Percentiles rank a stretch among this genome's conserved stretches.
These are phyloP conservation scores for Inga laurina DNA, from an alignment of 306 rosid genomes.

Conservation along the genomic window DNA sequence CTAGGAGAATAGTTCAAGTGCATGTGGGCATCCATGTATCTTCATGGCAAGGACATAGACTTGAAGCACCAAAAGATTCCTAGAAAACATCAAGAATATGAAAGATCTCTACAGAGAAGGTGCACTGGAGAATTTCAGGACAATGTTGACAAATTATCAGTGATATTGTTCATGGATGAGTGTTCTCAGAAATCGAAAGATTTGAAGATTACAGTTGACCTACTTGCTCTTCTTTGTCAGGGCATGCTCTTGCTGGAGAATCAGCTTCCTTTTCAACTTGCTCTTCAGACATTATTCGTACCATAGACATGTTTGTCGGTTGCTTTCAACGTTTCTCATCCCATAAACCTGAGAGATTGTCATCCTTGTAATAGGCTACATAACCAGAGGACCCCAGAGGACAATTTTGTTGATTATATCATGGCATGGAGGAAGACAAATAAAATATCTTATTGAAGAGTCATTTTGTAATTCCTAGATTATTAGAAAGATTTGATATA, in stretches of 20 bases:
- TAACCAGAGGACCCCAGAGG: too few species aligned
- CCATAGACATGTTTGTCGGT: background rate
- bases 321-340: too few species aligned
- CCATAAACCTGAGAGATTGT: background rate
- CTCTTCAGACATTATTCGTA: accelerated
- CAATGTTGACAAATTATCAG: background rate
- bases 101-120: background rate
- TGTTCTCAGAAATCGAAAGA: background rate
- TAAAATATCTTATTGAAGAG: too few species aligned
- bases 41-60: background rate
- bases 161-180: constrained; percentile 7
- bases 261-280: constrained; percentile 11
- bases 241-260: constrained; percentile 31
- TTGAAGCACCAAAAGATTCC: background rate
- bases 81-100: background rate
- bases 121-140: background rate
- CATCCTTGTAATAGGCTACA: too few species aligned
- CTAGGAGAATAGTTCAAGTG: background rate
- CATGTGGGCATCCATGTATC: background rate
- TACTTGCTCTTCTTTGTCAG: constrained; percentile 3
- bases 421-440: too few species aligned
- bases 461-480: too few species aligned
- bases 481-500: too few species aligned
- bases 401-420: too few species aligned
- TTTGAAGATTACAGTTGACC: background rate